Base-by-base conservation (phyloP, 768 basidiomycete species). In the Lepiota brunneoincarnata region DNA sequence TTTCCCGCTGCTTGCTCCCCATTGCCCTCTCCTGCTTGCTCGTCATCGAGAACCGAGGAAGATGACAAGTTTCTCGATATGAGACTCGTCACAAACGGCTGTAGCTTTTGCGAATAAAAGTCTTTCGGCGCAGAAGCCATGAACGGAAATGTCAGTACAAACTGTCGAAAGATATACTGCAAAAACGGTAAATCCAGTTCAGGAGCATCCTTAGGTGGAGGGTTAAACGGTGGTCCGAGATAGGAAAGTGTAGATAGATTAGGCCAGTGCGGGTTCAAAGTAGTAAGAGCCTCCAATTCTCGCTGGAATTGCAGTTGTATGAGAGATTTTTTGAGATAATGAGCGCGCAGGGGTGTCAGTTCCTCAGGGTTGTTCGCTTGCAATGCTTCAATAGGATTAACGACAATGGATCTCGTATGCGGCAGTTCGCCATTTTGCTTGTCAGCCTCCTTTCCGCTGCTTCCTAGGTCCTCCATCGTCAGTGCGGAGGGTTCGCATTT, bases 271-370 rank as follows among this genome's bases (percentile, higher is more conserved):
- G 53, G 53, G 40, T 62, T 64, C 43, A 59, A 57, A 0, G 80
- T 72, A 4, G 79, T 74, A 9, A 83, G 81, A 59, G 93, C 76
- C 56, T 83, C 76, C 57, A 98, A 80, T 70, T 99, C 97, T n/a
- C 72, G 73, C 61, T 75, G 72, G 62, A 98, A 85, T 68, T 98
- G 87, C 48, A 98, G 85, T 60, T 89, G 83, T 40, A 98, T 79
- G 52, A 99, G 85, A 15, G 91, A 82, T 70, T 98, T 98, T 78
- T 98, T 99, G 68, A 99, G 90, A 71, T 99, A 99, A 67, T 99
- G 97, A 3, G 95, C 93, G 39, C 95, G 87, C 44, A 95, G 74
- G 11, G 96, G 91, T 1, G 93, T 91, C 45, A 98, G 82, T 47
- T 73, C 70, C 15, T 45, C 42, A 34, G 53, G 46, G 38, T 54